Evolutionary conservation across 164 flowering plant genomes (phyloP), one percentile per base, ranked within the genome.

Genomic region (Sextonia rubra): DNA sequence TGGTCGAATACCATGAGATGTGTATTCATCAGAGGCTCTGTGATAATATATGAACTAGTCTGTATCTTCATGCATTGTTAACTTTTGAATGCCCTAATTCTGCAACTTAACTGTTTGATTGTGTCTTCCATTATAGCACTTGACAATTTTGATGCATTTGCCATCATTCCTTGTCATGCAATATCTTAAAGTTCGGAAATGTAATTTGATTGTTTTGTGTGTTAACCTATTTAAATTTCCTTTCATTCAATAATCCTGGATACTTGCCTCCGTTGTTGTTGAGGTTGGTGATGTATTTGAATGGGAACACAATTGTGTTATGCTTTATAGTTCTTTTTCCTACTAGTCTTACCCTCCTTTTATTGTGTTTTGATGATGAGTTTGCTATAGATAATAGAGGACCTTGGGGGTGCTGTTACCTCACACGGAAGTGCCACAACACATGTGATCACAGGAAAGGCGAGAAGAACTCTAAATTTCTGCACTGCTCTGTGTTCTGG

Each of bases 401-500:
- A 80, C 37, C 91, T 93, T 74, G 95, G 94, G 44, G 98, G 98
- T 65, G 68, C 68, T 78, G 82, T 89, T 60, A 77, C 85, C 26
- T 77, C 85, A 47, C 86, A 87, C 77, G 98, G 98, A 75, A 86
- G 80, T 68, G 32, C 47, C 44, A 76, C 88, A 84, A 87, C 97
- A 47, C 98, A 93, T 82, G 80, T 91, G 64, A 75, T 93, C 74
- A 87, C 95, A 1, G 95, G 95, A 71, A 87, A 85, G 83, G 91
- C 83, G 65, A 87, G 98, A 74, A 85, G 76, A 75, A 93, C 97
- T 62, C 74, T 85, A 68, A 93, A 91, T 83, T 91, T 93, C 78
- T 93, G 97, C 83, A 77, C 84, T 67, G 96, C 94, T 76, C 86
- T 93, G 47, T 93, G 90, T 76, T 87, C 92, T 69, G 98, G 97